Evolutionary conservation across 2,329 filamentous ascomycete species (phyloP), one percentile per base, ranked within the genome.

Genomic region (Sporothrix luriei): DNA sequence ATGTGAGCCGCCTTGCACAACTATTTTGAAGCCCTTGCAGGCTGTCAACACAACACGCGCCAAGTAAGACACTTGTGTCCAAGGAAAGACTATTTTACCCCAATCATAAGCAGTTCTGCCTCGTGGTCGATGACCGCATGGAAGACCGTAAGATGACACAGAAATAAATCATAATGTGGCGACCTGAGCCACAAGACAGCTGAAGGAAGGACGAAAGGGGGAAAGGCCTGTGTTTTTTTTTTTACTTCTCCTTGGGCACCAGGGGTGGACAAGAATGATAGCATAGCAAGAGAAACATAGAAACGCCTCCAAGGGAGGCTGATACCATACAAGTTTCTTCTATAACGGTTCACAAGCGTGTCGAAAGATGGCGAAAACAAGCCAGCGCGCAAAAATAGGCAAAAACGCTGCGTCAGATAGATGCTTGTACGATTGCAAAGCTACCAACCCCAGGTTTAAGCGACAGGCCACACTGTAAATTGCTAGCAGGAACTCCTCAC

Each of bases 41-140:
- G 19, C 10, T 40, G 48, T 66, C 43, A 54, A 66, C 24, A 66
- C 64, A 54, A 43, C 48, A 66, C 29, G 48, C 52, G 48, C 26
- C 26, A 54, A 43, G 11, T 49, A 66, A 54, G 64, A 66, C 64
- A 66, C 19, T n/a, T 54, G 48, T 66, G 49, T 33, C 40, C n/a
- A 33, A 26, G 51, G 24, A 57, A 48, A 55, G 14, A 48, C n/a
- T 26, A 57, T 54, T 55, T 55, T 33, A 54, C 65, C 38, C 65
- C 51, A 67, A 67, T 57, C 65, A 66, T 10, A 55, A 14, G 4
- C 65, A 29, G 43, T 14, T 48, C 19, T 55, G 51, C 33, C 51
- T 67, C 38, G 38, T 67, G 21, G 51, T 24, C 51, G 14, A 29
- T 26, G 3, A 5, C n/a, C 2, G 21, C 3, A 46, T 40, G 11